Evolutionary conservation across 2,329 filamentous ascomycete genomes (phyloP).

Genomic region (Ciborinia camelliae): DNA sequence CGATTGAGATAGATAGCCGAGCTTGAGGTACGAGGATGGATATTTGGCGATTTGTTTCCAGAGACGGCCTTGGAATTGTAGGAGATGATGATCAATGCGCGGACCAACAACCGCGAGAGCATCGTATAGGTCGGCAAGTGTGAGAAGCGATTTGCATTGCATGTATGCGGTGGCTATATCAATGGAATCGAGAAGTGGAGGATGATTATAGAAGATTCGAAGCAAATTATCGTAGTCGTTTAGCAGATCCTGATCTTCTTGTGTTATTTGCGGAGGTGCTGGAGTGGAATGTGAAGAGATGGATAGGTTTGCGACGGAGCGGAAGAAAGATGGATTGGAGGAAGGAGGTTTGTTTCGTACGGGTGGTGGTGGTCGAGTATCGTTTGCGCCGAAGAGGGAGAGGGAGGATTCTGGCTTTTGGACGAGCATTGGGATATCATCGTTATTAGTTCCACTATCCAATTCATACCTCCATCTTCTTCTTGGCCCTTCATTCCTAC

Average conservation of each 20-base stretch:
- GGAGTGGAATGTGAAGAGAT: slow-evolving; percentile 49
- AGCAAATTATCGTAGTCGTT: slow-evolving; percentile 96
- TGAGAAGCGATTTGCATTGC: slow-evolving; percentile 86
- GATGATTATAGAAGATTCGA: slow-evolving; percentile 91
- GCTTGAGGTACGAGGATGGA: slow-evolving; percentile 83
- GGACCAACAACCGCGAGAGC: slow-evolving; percentile 83
- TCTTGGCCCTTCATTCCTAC: slow-evolving; percentile 29
- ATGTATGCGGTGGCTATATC: slow-evolving; percentile 92
- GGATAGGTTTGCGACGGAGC: slow-evolving; percentile 78
- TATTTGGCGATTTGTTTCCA: slow-evolving; percentile 98
- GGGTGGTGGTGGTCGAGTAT: slow-evolving; percentile 45
- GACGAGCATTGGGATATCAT: slow-evolving; percentile 83
- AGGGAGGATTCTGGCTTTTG: slow-evolving; percentile 58
- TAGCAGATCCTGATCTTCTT: slow-evolving; percentile 69
- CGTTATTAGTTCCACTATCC: slow-evolving; percentile 67
- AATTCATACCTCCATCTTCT: slow-evolving; percentile 84
- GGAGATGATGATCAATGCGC: slow-evolving; percentile 86
- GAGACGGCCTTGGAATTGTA: slow-evolving; percentile 84
- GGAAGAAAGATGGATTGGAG: slow-evolving; percentile 71
- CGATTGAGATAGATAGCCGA: slow-evolving; percentile 81
- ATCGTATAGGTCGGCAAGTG: slow-evolving; percentile 92
- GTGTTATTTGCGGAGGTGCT: slow-evolving; percentile 45
- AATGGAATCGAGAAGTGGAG: slow-evolving; percentile 74
- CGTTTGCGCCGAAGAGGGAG: slow-evolving; percentile 55
- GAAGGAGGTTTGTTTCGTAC: slow-evolving; percentile 59